Base-by-base conservation (phyloP, 805 yeast species). In the Hanseniaspora guilliermondii region DNA sequence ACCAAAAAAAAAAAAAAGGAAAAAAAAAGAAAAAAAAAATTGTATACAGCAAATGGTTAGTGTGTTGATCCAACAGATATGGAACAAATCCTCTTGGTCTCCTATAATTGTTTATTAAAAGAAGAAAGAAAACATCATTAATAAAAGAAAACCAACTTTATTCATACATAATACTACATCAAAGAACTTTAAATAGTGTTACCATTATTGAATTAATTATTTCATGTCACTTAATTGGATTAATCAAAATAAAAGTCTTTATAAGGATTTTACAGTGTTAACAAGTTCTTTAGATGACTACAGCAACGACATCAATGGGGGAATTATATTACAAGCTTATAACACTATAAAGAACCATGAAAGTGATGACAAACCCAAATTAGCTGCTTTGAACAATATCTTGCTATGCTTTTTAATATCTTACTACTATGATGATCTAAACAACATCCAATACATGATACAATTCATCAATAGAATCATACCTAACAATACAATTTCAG, bases 311-410 rank as follows among this genome's bases (percentile, higher is more conserved):
- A 44, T 46, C 11, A 44, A 53, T n/a, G 52, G 45, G 16, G 55
- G 65, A 1, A 42, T 55, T n/a, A 58, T 61, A 2, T 62, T 58
- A 7, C 55, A 61, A 6, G 62, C 66, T 1, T 50, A 60, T 11
- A 27, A 47, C 3, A 32, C 39, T n/a, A 30, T 49, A 22, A 24
- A 32, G 12, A 42, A 37, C 17, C 27, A 53, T 9, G 32, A 25
- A 39, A 36, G 33, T 6, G 21, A 22, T n/a, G 19, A 33, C 27
- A 33, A 22, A 17, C 32, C 22, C 14, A 33, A 47, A 19, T 16
- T 44, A 11, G 16, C 12, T 2, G 49, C 59, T 27, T 56, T 56
- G 24, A 39, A 54, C 12, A 53, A 40, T 30, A 54, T 53, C 2
- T 32, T 45, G 6, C 35, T 53, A 24, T 53, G 37, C 35, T 33